Evolutionary conservation across 148 eudicot species (phyloP).

Genomic region (Linanthus parryae): DNA sequence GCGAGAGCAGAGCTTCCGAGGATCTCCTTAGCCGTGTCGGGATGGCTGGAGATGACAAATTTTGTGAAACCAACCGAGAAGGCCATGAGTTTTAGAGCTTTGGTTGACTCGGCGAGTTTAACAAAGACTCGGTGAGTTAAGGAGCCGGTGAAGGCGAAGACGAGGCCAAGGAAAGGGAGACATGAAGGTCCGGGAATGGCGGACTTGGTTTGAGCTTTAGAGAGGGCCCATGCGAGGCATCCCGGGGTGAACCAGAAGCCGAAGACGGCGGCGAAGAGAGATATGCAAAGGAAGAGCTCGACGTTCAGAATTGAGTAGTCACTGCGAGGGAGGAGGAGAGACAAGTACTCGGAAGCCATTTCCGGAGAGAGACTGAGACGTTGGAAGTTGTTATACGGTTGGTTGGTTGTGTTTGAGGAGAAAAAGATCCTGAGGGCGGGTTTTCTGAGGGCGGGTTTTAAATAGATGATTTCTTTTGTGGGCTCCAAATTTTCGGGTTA

Average conservation of each 20-base stretch:
- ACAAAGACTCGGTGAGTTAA: conserved; percentile 49
- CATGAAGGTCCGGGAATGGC: conserved; percentile 78
- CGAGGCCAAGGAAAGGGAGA: conserved; percentile 47
- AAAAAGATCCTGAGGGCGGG: no score
- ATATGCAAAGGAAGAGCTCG: conserved; percentile 14
- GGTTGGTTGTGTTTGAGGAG: no score
- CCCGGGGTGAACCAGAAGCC: conserved; percentile 59
- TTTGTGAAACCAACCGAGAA: conserved; percentile 82
- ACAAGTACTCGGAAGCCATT: no score
- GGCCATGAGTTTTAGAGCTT: conserved; percentile 51
- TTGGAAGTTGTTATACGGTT: no score
- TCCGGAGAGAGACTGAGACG: no score
- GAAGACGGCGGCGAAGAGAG: conserved; percentile 25
- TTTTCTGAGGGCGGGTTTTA: no score
- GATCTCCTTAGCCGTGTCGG: conserved; percentile 73
- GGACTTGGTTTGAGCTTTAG: conserved; percentile 14
- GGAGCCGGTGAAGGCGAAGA: conserved; percentile 31
- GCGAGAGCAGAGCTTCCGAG: conserved; percentile 62
- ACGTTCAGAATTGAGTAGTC: no score
- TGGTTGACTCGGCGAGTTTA: conserved; percentile 11
- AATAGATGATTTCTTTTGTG: no score
- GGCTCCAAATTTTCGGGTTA: no score
- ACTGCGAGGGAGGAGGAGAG: no score
- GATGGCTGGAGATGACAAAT: conserved; percentile 52
- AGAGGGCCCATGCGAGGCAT: conserved; percentile 74